A percentile compares a stretch with the other conserved stretches of the same genome.
Conservation (phyloP, 164 flowering plant species). For the Stephania japonica region DNA sequence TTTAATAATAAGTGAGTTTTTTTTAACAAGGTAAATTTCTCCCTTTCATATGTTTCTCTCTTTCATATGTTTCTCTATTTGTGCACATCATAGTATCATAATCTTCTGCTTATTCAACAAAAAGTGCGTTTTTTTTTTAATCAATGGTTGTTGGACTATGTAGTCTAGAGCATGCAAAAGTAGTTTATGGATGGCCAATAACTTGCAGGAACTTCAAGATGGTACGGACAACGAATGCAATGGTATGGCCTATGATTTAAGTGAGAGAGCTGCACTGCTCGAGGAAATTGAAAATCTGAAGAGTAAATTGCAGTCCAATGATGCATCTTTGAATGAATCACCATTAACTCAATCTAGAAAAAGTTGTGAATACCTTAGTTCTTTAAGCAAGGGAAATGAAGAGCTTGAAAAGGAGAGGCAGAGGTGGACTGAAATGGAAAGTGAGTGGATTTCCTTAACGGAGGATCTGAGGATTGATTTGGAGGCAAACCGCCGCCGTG, state of each 20-base stretch:
- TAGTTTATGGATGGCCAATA: constrained; percentile 15
- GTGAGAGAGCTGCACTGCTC: constrained; percentile 71
- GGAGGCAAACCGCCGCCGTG: constrained; percentile 55
- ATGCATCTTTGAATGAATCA: constrained; percentile 30
- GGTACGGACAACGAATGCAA: constrained; percentile 16
- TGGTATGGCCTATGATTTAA: constrained; percentile 26
- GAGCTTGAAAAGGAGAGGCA: constrained; percentile 77
- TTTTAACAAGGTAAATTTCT: constrained; percentile 35
- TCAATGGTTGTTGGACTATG: neutral
- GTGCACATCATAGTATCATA: neutral
- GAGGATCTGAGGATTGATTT: constrained; percentile 84
- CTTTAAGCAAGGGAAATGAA: constrained; percentile 27
- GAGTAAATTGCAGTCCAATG: constrained; percentile 45
- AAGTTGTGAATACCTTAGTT: constrained; percentile 23
- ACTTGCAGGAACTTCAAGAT: constrained; percentile 32
- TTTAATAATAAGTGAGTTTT: too few relatives aligned
- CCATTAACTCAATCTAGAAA: constrained; percentile 45
- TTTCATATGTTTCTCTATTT: neutral
- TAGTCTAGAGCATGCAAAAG: neutral
- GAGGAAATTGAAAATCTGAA: constrained; percentile 59
- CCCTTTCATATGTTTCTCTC: too few relatives aligned
- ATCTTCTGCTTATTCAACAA: neutral
- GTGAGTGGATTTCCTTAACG: constrained; percentile 93
- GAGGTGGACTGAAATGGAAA: constrained; percentile 93
- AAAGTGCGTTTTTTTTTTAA: too few relatives aligned